A percentile compares a stretch with the other conserved stretches of the same genome.
These are phyloP conservation scores for Penicillium samsonianum DNA, from an alignment of 495 filamentous ascomycete genomes.

Conservation along the genomic window DNA sequence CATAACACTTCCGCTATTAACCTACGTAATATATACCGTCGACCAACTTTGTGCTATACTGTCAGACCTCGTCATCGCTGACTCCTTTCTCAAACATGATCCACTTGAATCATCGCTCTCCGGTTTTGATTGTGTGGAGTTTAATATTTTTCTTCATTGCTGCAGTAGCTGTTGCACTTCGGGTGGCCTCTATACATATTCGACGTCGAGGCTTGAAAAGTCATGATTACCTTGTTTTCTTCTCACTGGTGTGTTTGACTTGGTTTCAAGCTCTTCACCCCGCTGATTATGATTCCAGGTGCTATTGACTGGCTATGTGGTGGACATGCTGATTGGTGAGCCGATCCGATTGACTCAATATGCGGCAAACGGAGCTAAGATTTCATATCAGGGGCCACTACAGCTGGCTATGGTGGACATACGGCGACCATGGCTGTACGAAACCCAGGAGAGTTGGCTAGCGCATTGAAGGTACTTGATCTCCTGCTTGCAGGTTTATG, in stretches of 20 bases:
- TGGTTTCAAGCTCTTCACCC: not conserved
- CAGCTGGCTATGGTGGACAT: constrained; percentile 15
- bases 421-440: constrained; percentile 4
- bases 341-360: not conserved
- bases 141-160: constrained; percentile 10
- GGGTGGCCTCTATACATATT: constrained; percentile 4
- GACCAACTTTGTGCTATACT: not conserved
- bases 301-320: constrained; percentile 8
- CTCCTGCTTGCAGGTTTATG: not conserved
- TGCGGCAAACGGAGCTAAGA: not conserved
- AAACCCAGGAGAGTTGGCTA: constrained; percentile 7
- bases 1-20: not conserved
- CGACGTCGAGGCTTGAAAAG: constrained; percentile 4
- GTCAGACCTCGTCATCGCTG: not conserved
- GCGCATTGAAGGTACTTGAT: constrained; percentile 14
- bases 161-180: constrained; percentile 4
- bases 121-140: constrained; percentile 9
- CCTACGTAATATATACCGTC: not conserved
- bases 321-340: constrained; percentile 11
- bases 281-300: not conserved
- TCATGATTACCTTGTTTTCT: constrained; percentile 16
- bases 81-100: not conserved
- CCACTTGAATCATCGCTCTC: constrained; percentile 5
- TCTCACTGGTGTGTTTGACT: constrained; percentile 13
- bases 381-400: constrained; percentile 1